Conservation (phyloP, 2,329 filamentous ascomycete species). For the Botryotinia convoluta region DNA sequence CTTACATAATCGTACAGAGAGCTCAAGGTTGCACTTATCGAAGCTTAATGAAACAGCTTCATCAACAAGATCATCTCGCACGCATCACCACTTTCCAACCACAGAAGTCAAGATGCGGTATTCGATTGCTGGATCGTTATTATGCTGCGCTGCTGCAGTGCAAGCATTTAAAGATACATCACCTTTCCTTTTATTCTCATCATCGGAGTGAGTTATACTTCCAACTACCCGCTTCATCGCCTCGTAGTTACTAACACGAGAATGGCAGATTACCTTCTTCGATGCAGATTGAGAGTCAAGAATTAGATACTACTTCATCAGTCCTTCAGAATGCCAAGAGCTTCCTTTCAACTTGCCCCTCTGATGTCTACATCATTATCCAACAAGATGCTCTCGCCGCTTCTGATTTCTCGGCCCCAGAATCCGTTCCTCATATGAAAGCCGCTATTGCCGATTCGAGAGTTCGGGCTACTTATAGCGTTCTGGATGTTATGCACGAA, state of each 20-base stretch:
- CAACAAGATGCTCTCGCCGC: conserved; percentile 72
- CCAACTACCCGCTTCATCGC: conserved; percentile 1
- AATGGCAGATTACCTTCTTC: conserved; percentile 26
- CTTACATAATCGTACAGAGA: not conserved
- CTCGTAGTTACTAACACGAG: conserved; percentile 5
- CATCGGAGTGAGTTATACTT: conserved; percentile 31
- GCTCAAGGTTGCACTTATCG: conserved; percentile 13
- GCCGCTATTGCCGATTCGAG: conserved; percentile 36
- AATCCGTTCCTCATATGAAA: conserved; percentile 49
- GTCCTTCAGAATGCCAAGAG: conserved; percentile 31
- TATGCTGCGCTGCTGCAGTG: conserved; percentile 56
- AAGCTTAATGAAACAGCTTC: conserved; percentile 20
- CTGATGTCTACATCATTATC: conserved; percentile 73
- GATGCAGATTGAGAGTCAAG: conserved; percentile 23
- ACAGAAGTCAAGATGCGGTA: conserved; percentile 51
- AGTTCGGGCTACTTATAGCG: conserved; percentile 34
- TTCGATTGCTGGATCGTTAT: conserved; percentile 47
- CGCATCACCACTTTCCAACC: conserved; percentile 19
- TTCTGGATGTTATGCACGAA: conserved; percentile 55
- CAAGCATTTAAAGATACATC: conserved; percentile 82
- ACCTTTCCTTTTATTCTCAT: conserved; percentile 87
- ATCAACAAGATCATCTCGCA: conserved; percentile 8
- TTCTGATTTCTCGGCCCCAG: conserved; percentile 59
- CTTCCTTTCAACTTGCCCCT: conserved; percentile 67
- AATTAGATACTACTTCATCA: conserved; percentile 28